Conservation (phyloP, 2,329 filamentous ascomycete species). For the Aspergillus ochraceoroseus region DNA sequence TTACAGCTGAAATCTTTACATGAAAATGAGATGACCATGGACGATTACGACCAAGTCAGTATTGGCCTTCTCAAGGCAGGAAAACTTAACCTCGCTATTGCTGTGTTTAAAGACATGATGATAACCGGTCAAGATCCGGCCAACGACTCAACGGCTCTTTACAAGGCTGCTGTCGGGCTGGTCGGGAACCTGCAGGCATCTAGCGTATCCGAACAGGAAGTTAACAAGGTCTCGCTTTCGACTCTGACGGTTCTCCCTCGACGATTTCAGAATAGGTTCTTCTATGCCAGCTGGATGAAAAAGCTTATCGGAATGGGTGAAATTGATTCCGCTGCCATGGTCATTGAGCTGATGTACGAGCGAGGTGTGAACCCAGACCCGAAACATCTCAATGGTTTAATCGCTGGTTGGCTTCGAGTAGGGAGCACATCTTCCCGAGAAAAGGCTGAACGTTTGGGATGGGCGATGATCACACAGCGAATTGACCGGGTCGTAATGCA, state of each 20-base stretch:
- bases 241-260: constrained; percentile 51
- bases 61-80: constrained; percentile 64
- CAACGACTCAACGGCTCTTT: constrained; percentile 46
- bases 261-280: constrained; percentile 65
- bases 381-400: constrained; percentile 74
- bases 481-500: constrained; percentile 57
- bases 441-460: constrained; percentile 64
- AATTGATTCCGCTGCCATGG: constrained; percentile 64
- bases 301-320: constrained; percentile 69
- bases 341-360: constrained; percentile 69
- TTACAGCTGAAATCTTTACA: constrained; percentile 58
- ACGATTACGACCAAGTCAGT: constrained; percentile 71
- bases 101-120: constrained; percentile 88
- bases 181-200: constrained; percentile 41
- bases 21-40: constrained; percentile 58
- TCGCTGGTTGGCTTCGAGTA: constrained; percentile 70
- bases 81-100: constrained; percentile 62
- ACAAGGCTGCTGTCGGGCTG: constrained; percentile 39
- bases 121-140: constrained; percentile 50
- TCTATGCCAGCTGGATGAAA: constrained; percentile 86
- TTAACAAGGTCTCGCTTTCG: constrained; percentile 48
- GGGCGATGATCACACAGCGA: constrained; percentile 69
- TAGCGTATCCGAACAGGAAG: constrained; percentile 40
- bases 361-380: constrained; percentile 63
- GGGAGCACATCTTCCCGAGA: constrained; percentile 52